Percentiles rank a stretch among this genome's conserved stretches.
Evolutionary conservation across 139 green algal species (phyloP).

Genomic region (Volvox reticuliferus): DNA sequence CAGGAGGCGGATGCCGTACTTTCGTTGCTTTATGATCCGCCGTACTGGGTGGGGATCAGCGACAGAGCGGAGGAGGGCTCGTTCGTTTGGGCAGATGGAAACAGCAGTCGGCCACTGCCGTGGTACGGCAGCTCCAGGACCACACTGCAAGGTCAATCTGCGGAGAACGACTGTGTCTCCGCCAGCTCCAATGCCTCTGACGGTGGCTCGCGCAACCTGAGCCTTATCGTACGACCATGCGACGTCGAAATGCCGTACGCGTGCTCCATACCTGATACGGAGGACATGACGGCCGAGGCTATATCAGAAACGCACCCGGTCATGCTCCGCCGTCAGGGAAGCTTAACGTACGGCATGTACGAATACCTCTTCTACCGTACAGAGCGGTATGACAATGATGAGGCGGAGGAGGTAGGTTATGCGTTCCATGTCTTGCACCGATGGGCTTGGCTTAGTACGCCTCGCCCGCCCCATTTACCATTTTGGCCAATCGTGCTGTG

Average conservation of each 20-base stretch:
- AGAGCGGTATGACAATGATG: not conserved
- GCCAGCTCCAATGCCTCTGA: not conserved
- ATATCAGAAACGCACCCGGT: not conserved
- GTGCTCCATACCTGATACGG: not conserved
- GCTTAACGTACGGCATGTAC: not conserved
- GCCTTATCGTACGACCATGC: not conserved
- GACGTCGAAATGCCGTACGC: not conserved
- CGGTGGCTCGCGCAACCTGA: not conserved
- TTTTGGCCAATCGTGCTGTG: not conserved
- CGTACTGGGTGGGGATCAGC: slow-evolving; percentile 30
- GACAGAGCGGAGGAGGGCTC: not conserved
- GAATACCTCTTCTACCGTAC: slow-evolving; percentile 36
- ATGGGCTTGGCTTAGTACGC: too few relatives aligned
- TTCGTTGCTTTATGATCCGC: not conserved
- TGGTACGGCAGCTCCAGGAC: not conserved
- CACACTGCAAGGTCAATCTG: not conserved
- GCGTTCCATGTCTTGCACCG: too few relatives aligned
- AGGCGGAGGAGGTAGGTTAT: not conserved
- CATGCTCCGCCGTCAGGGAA: slow-evolving; percentile 3
- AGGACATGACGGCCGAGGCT: not conserved
- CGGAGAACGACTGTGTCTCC: not conserved
- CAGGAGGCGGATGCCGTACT: slow-evolving; percentile 1
- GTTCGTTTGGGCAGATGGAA: slow-evolving; percentile 18
- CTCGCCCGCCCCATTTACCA: not conserved
- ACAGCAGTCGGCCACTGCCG: not conserved